Base-by-base conservation (phyloP, 2,329 filamentous ascomycete genomes). In the Aspergillus thermomutatus region DNA sequence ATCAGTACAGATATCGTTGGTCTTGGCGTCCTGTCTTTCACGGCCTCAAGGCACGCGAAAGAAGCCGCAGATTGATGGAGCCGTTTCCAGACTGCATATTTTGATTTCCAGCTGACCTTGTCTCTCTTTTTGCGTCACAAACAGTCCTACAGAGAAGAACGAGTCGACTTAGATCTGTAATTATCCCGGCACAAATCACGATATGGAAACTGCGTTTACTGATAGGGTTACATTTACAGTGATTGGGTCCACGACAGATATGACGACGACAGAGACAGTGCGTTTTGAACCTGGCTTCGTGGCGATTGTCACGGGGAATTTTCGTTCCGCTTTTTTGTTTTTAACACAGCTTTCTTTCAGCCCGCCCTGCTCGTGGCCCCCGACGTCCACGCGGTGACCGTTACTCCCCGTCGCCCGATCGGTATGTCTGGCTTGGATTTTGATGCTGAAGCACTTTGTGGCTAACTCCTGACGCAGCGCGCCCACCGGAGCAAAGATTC, bases 211-310 rank as follows among this genome's bases (percentile, higher is more conserved):
- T 25, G 37, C 17, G 5, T 28, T 48, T 26, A 46, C 49, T 55
- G 46, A 54, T 54, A 48, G 27, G 40, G 23, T 17, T 28, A 51
- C 26, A n/a, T 14, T n/a, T 43, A 25, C 41, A 91, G 91, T 70
- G 92, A 96, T 80, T 97, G 92, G 92, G 91, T 96, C 66, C 92
- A 97, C 74, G 91, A 96, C 78, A 90, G 87, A 72, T 96, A 86
- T 72, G 90, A 94, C 73, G 90, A 91, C 69, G 83, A 87, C 72
- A 82, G 87, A 76, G 77, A 79, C 57, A 68, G 77, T 79, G 62
- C 59, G 75, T 73, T 64, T 41, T 60, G 34, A 53, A 45, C 45
- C 52, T 51, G 31, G 37, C 45, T 50, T 28, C 40, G 10, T 53
- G 52, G 43, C 57, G 34, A 34, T 37, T 50, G 37, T 10, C 27